phyloP scores from a whole-genome alignment of 331 rosid species.

The Ulmus americana region DNA sequence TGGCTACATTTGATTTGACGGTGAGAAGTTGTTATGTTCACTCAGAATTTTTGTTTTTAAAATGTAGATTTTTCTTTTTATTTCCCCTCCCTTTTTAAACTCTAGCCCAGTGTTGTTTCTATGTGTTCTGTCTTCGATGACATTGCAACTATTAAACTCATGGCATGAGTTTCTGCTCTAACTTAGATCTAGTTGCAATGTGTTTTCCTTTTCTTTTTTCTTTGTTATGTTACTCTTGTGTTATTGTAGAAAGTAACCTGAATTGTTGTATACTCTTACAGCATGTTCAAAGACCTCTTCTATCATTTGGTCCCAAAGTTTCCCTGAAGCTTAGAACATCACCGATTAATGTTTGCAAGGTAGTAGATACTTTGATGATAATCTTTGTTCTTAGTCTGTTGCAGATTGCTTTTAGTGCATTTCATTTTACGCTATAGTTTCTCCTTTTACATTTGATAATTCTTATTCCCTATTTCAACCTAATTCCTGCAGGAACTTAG shows the following conservation, averaged over 20 bases:
- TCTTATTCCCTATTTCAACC: slow-evolving; percentile 16
- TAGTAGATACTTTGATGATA: slow-evolving; percentile 28
- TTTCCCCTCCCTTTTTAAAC: neutral
- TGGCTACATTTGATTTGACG: slow-evolving; percentile 89
- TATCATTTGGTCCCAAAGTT: slow-evolving; percentile 94
- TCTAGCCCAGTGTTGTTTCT: neutral
- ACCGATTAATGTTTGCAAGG: slow-evolving; percentile 84
- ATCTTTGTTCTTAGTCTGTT: slow-evolving; percentile 24
- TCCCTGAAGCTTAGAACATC: slow-evolving; percentile 75
- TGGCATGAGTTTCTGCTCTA: neutral
- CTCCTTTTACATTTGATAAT: slow-evolving; percentile 6
- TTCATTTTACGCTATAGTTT: slow-evolving; percentile 6
- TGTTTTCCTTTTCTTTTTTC: neutral
- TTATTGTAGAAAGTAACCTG: neutral
- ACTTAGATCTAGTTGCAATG: neutral
- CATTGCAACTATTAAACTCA: neutral
- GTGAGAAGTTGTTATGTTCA: slow-evolving; percentile 35
- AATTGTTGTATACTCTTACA: slow-evolving; percentile 33
- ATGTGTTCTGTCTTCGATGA: neutral
- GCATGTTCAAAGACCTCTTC: slow-evolving; percentile 91
- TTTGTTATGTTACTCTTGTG: neutral
- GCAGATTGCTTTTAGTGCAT: slow-evolving; percentile 3
- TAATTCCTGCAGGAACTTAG: slow-evolving; percentile 63
- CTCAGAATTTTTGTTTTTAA: slow-evolving; percentile 3
- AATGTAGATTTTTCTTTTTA: slow-evolving; percentile 4